These are phyloP conservation scores for Helicocarpus griseus DNA, from an alignment of 2,329 filamentous ascomycete genomes.

Conservation along the genomic window DNA sequence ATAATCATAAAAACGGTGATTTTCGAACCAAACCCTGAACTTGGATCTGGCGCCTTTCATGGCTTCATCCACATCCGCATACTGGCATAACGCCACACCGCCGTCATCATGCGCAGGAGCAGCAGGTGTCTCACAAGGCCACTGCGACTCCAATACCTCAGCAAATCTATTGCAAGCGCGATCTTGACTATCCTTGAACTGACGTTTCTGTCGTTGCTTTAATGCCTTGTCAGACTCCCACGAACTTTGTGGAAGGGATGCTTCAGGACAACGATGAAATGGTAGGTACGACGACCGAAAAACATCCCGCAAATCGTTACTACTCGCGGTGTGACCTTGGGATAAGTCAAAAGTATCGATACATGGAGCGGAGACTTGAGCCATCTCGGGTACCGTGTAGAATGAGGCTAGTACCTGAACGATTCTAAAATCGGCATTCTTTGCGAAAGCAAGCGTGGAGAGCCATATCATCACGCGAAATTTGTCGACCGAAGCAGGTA, in stretches of 20 bases:
- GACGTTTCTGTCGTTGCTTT: constrained; percentile 2
- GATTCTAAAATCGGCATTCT: constrained; percentile 15
- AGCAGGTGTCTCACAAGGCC: constrained; percentile 8
- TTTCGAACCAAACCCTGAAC: constrained; percentile 20
- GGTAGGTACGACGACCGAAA: background rate
- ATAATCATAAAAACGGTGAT: constrained; percentile 5
- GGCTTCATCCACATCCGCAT: background rate
- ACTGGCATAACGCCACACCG: background rate
- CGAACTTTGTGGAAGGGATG: background rate
- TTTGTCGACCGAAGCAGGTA: constrained; percentile 10
- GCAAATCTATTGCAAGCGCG: constrained; percentile 7
- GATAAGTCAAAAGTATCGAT: background rate
- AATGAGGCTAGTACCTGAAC: constrained; percentile 15
- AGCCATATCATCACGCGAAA: constrained; percentile 23
- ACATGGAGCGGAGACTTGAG: background rate
- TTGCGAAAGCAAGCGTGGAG: constrained; percentile 19
- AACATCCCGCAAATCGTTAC: background rate
- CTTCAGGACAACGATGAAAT: background rate
- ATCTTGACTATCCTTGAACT: constrained; percentile 6
- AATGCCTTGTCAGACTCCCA: constrained; percentile 5
- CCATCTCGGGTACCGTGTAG: background rate
- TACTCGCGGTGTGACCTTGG: background rate
- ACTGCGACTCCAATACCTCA: constrained; percentile 11
- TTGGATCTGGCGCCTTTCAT: constrained; percentile 8
- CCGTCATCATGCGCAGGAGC: background rate